A percentile compares a stretch with the other conserved stretches of the same genome.
phyloP scores from a whole-genome alignment of 352 stramenopile species.

The Thraustotheca clavata region DNA sequence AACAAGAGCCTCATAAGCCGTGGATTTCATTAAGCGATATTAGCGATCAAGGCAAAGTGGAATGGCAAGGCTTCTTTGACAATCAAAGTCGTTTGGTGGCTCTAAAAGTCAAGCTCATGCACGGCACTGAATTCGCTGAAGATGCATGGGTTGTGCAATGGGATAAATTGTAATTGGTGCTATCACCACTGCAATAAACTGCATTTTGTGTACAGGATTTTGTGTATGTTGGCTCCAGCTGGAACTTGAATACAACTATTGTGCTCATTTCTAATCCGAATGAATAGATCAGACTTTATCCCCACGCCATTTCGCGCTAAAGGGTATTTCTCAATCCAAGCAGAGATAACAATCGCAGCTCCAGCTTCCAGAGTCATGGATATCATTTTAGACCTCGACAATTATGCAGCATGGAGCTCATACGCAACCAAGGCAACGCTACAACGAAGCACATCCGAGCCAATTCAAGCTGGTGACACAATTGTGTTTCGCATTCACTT shows the following conservation, averaged over 20 bases:
- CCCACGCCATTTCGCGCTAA: neutral
- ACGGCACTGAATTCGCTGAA: neutral
- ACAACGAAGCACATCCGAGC: neutral
- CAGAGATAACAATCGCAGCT: neutral
- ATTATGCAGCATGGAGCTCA: neutral
- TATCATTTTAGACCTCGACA: neutral
- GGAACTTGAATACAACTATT: too few species aligned
- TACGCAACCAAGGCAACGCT: neutral
- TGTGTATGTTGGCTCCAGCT: too few species aligned
- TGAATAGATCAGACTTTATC: too few species aligned
- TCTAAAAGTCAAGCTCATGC: slow-evolving; percentile 1
- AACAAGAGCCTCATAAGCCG: neutral
- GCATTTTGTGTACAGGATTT: too few species aligned
- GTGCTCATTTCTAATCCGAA: too few species aligned
- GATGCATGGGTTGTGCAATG: slow-evolving; percentile 10
- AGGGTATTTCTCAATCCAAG: neutral
- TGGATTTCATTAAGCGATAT: neutral
- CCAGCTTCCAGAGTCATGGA: neutral
- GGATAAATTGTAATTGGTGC: neutral
- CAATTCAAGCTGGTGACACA: neutral
- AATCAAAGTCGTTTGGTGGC: neutral
- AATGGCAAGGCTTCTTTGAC: slow-evolving; percentile 3
- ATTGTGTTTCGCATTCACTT: neutral
- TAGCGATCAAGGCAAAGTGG: neutral
- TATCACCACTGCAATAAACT: too few species aligned